Evolutionary conservation across 208 protist genomes (phyloP).

Genomic region (Trypanosoma rangeli): DNA sequence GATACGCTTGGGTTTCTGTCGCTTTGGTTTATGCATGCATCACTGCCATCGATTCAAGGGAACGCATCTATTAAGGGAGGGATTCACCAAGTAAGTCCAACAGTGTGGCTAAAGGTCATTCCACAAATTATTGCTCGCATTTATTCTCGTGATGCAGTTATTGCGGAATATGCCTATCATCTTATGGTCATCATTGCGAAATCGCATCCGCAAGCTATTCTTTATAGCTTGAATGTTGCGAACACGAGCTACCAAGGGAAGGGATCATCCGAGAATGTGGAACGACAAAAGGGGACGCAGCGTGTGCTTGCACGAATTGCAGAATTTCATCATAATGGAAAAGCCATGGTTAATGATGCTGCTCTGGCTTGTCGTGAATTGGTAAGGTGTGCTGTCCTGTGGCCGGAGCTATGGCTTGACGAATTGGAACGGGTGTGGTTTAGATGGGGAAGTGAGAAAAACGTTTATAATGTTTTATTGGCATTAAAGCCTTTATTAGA

Average conservation of each 20-base stretch:
- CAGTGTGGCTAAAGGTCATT: conserved; percentile 99
- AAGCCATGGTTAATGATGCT: conserved; percentile 93
- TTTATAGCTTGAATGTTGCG: conserved; percentile 99
- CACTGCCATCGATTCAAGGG: conserved; percentile 46
- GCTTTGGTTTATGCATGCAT: conserved; percentile 96
- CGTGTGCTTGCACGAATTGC: conserved; percentile 76
- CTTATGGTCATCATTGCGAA: conserved; percentile 95
- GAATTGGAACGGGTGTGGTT: conserved; percentile 96
- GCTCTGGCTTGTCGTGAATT: conserved; percentile 96
- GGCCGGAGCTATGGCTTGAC: conserved; percentile 95
- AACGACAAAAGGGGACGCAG: conserved; percentile 71
- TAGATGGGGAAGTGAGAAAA: conserved; percentile 95
- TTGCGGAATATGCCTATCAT: conserved; percentile 93
- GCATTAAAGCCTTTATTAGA: conserved; percentile 95
- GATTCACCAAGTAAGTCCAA: conserved; percentile 93
- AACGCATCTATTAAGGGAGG: conserved; percentile 75
- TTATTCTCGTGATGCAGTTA: conserved; percentile 82
- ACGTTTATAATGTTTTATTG: conserved; percentile 92
- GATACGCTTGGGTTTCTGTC: conserved; percentile 99
- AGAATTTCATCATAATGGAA: conserved; percentile 84
- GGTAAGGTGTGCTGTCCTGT: conserved; percentile 98
- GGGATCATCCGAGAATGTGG: conserved; percentile 40
- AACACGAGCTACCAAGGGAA: conserved; percentile 66
- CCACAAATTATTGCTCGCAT: conserved; percentile 99
- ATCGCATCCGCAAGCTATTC: conserved; percentile 98